Conservation (phyloP, 495 filamentous ascomycete species). For the Delitschia confertaspora region DNA sequence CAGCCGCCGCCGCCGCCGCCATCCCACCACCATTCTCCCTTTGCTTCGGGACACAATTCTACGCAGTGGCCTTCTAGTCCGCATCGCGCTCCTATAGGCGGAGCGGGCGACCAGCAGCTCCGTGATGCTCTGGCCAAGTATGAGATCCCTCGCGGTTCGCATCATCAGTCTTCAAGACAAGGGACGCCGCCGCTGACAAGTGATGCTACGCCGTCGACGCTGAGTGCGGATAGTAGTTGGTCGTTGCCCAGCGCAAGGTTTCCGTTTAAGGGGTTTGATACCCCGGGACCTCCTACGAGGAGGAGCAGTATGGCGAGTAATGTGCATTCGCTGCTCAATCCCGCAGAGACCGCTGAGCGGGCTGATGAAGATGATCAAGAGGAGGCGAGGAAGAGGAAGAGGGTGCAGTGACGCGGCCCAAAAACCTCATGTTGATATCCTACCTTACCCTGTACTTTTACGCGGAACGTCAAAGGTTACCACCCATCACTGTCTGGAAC, state of each 20-base stretch:
- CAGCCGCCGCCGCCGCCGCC: too few species aligned
- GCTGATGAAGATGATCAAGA: slow-evolving; percentile 58
- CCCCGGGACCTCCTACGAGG: slow-evolving; percentile 51
- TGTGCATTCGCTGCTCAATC: slow-evolving; percentile 69
- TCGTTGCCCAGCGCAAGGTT: slow-evolving; percentile 44
- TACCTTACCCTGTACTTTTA: too few species aligned
- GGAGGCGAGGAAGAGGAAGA: slow-evolving; percentile 34
- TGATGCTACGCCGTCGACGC: slow-evolving; percentile 35
- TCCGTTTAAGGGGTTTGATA: slow-evolving; percentile 35
- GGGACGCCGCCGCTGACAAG: slow-evolving; percentile 30
- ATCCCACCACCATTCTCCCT: slow-evolving; percentile 59
- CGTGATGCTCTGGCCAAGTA: slow-evolving; percentile 76
- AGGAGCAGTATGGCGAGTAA: slow-evolving; percentile 69
- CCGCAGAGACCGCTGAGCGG: slow-evolving; percentile 64
- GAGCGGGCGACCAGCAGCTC: slow-evolving; percentile 64
- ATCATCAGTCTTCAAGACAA: slow-evolving; percentile 55
- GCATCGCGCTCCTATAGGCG: slow-evolving; percentile 52
- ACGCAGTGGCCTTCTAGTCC: slow-evolving; percentile 83
- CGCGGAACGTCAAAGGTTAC: too few species aligned
- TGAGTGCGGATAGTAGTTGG: slow-evolving; percentile 51
- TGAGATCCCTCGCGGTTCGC: slow-evolving; percentile 51
- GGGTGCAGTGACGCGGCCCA: slow-evolving; percentile 21
- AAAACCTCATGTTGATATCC: too few species aligned
- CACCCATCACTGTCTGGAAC: too few species aligned
- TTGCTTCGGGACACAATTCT: slow-evolving; percentile 60